These are phyloP conservation scores for Nicotiana sylvestris DNA, from an alignment of 257 asterid genomes.

Conservation along the genomic window DNA sequence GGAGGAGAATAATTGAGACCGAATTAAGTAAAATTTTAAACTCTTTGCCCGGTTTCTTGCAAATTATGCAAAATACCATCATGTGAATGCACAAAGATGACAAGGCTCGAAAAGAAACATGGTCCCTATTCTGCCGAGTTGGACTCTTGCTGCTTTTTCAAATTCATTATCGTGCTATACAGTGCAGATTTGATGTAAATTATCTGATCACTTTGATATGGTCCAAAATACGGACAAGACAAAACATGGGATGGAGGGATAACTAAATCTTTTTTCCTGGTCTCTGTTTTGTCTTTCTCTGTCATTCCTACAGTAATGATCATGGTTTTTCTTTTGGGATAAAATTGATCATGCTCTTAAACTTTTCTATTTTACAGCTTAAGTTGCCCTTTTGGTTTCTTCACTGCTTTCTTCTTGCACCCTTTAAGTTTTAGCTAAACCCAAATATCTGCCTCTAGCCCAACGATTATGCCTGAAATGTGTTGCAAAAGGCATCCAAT, in stretches of 20 bases:
- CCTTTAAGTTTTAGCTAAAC: neutral
- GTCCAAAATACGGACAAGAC: neutral
- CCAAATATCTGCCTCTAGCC: neutral
- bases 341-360: neutral
- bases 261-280: neutral
- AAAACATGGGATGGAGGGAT: slow-evolving; percentile 5
- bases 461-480: neutral
- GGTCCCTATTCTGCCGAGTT: no score
- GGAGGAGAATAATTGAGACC: neutral
- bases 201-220: neutral
- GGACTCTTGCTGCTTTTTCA: neutral
- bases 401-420: neutral
- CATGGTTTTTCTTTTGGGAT: neutral
- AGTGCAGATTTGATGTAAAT: neutral
- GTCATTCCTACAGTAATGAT: neutral
- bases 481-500: neutral
- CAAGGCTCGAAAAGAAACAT: neutral
- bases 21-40: neutral
- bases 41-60: neutral
- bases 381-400: neutral
- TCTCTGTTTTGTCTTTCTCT: neutral
- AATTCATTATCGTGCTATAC: neutral
- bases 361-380: neutral
- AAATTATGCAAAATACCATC: neutral
- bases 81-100: neutral